Evolutionary conservation across 306 rosid genomes (phyloP), one percentile per base, ranked within the genome.

Genomic region (Vachellia pachyceras): DNA sequence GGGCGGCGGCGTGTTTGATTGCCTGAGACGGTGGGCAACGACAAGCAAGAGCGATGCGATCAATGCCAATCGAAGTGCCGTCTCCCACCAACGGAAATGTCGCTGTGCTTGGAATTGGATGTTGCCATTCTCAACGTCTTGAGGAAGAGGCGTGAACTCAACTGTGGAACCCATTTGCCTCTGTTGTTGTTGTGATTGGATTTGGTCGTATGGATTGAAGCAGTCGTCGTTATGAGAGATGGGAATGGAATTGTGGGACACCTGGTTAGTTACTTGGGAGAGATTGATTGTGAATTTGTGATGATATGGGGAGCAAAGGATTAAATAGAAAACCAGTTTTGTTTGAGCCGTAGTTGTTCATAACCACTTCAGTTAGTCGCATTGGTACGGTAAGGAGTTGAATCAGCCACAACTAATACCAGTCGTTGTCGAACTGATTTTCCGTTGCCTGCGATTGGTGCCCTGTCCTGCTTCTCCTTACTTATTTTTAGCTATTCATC

Each of bases 101-200:
- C 5, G 46, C 29, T 18, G 73, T 0, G 8, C 20, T 12, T 4
- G 52, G 11, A 58, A 1, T 42, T 41, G 73, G 52, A 42, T 2
- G 36, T n/a, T 5, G 25, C 50, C 23, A 41, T 40, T 0, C 29
- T 68, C 73, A 40, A 68, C 41, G 15, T 40, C 35, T 41, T 20
- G 73, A 41, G 35, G 50, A 20, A 68, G 50, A 41, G 73, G 52
- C 73, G 18, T 8, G 52, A 41, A 68, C 52, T 68, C 50, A 9
- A 41, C 33, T 20, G 35, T 3, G n/a, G 17, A 9, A 10, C 18
- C 52, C 73, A 69, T 69, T 29, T 25, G 67, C 37, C 25, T 11
- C 23, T 10, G 35, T 22, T 58, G 2, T 58, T 11, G 39, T 12
- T 25, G 39, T 29, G 37, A 60, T 60, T 25, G n/a, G n/a, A n/a